Percentiles rank a stretch among this genome's conserved stretches.
These are phyloP conservation scores for Fusarium sp. DNA, from an alignment of 2,329 filamentous ascomycete species.

Conservation along the genomic window DNA sequence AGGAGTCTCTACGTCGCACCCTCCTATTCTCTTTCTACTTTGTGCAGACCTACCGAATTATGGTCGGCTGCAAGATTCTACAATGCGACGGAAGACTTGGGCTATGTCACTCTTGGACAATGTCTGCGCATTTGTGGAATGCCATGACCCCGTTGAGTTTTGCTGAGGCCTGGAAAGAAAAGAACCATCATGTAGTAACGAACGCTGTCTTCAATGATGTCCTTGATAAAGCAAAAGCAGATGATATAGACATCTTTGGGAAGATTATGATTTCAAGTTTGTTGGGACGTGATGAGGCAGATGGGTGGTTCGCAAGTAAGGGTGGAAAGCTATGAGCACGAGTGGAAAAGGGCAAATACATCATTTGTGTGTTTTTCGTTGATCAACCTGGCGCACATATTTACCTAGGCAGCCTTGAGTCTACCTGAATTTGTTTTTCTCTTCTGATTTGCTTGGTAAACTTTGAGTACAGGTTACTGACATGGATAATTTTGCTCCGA, in stretches of 20 bases:
- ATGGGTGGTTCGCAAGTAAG: conserved; percentile 51
- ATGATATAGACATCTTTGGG: conserved; percentile 60
- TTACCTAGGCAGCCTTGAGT: too few species aligned
- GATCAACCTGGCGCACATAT: too few species aligned
- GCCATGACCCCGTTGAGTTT: conserved; percentile 55
- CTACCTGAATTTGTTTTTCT: too few species aligned
- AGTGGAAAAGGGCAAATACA: background rate
- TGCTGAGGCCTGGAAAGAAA: conserved; percentile 54
- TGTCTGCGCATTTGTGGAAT: conserved; percentile 56
- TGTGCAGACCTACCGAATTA: conserved; percentile 53
- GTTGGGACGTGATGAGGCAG: conserved; percentile 52
- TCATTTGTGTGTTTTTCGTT: background rate
- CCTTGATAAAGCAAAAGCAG: conserved; percentile 54
- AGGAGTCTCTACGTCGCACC: conserved; percentile 67
- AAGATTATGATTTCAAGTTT: conserved; percentile 51
- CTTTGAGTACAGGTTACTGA: too few species aligned
- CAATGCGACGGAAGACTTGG: conserved; percentile 50
- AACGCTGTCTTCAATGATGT: conserved; percentile 47
- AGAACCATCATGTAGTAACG: conserved; percentile 53
- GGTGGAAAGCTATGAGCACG: conserved; percentile 35
- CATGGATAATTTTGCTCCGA: too few species aligned
- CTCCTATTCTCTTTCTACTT: conserved; percentile 63
- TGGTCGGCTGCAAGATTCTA: conserved; percentile 46
- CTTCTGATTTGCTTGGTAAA: too few species aligned
- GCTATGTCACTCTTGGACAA: conserved; percentile 55